Evolutionary conservation across 768 basidiomycete species (phyloP), one percentile per base, ranked within the genome.

Genomic region (Calocybe indica): DNA sequence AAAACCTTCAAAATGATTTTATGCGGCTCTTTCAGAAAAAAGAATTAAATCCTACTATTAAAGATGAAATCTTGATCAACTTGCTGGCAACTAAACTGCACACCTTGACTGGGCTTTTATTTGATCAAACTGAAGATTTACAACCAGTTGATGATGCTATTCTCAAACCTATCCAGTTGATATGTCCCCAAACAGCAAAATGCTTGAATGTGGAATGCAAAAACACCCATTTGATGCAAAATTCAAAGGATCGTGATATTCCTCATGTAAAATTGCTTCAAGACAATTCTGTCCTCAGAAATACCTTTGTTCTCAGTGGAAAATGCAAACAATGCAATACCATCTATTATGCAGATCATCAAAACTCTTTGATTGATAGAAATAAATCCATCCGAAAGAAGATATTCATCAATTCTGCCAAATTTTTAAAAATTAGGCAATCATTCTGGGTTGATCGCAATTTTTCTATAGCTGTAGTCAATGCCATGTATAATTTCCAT

Each of bases 301-400:
- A 55, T 46, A 43, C 50, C 30, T 43, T 48, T 22, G 55, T 55
- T 14, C 42, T 55, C 8, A 47, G 49, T 39, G 57, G 48, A 33
- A 41, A 53, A 52, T 55, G 53, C 46, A 12, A 30, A 37, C 34
- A 28, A 32, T 58, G 57, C 35, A 34, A 51, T 8, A 49, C 49
- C 6, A 40, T 50, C 31, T 56, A 55, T 41, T 49, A 46, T 47
- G 53, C 55, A 40, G 53, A 59, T 49, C 55, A 59, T 57, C 55
- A 59, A 38, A 13, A 37, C 14, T 30, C 49, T 14, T 37, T 10
- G 32, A 35, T 36, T 12, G 6, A 28, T 39, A 34, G 33, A 29
- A 34, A 40, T 22, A 10, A 31, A 46, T 30, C 28, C 2, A 37
- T 40, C 30, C 40, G 36, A 10, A 43, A 7, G 14, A 52, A 34